Conservation (phyloP, 306 rosid species). For the Fragaria nilgerrensis region DNA sequence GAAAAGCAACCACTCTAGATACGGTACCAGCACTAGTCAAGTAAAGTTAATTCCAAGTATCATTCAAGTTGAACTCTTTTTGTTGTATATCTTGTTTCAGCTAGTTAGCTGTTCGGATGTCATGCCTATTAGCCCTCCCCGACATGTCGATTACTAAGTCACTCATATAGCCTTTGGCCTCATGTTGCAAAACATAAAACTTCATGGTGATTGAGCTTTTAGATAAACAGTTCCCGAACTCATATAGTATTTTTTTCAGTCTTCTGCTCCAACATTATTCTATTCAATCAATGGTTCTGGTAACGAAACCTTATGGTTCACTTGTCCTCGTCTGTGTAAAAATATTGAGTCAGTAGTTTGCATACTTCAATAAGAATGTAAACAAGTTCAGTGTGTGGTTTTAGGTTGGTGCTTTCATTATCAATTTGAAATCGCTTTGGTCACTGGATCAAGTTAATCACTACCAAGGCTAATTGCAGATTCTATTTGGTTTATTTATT, state of each 20-base stretch:
- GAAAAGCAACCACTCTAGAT: not conserved
- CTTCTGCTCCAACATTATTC: not conserved
- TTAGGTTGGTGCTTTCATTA: not conserved
- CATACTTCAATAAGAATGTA: not conserved
- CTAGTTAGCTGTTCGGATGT: slow-evolving; percentile 7
- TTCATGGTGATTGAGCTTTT: not conserved
- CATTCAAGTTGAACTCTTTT: not conserved
- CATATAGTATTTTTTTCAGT: not conserved
- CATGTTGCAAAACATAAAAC: not conserved
- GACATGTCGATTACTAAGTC: not conserved
- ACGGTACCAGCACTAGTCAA: not conserved
- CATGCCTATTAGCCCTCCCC: not conserved
- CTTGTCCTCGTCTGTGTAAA: not conserved
- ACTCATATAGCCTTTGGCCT: not conserved
- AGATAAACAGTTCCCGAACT: not conserved
- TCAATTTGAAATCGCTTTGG: not conserved
- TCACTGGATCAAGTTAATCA: not conserved
- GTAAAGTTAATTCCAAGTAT: not conserved
- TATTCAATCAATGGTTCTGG: not conserved
- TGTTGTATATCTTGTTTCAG: not conserved
- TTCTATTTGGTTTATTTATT: not conserved
- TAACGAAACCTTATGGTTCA: not conserved
- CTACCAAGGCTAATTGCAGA: not conserved
- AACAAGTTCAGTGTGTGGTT: not conserved
- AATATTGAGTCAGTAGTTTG: not conserved